Evolutionary conservation across 768 basidiomycete genomes (phyloP), one percentile per base, ranked within the genome.

Genomic region (Mycena floridula): DNA sequence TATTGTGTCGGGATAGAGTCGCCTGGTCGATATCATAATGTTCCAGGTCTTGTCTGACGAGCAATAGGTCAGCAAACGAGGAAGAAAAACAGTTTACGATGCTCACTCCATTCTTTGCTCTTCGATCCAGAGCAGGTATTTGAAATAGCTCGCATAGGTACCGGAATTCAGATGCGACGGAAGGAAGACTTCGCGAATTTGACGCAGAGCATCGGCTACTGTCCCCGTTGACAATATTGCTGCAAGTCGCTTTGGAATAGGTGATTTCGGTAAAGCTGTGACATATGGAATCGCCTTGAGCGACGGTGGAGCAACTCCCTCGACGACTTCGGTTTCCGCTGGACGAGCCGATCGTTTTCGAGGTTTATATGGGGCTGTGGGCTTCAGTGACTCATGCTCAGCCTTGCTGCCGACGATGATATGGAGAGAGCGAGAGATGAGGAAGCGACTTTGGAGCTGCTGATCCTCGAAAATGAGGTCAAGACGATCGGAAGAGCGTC

Each of bases 61-160:
- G 18, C 22, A 25, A 12, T 28, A 12, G 9, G n/a, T 27, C 40
- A 35, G 40, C 13, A 21, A 42, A 8, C 26, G 24, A 1, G 25
- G n/a, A 28, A 26, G 2, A 5, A 50, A 44, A 42, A n/a, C 38
- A 32, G 28, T 9, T 32, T 9, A 16, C 28, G 28, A 32, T 64
- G 56, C 64, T 32, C 52, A 68, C 74, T 69, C 66, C 54, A 68
- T 67, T 32, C 66, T 66, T 41, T 50, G 61, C 45, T 74, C 81
- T 51, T 82, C 79, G 1, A 71, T 63, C 77, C 79, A 81, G 0
- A 83, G 51, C 4, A 84, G 55, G 16, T 62, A 42, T 66, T 75
- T 74, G 61, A 78, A 81, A 40, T 66, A 62, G 0, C 66, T 58
- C 1, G 62, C 61, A 50, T 81, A 77, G 0, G 70, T 67, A 2